Conservation (phyloP, 805 yeast genomes). For the Komagataella kurtzmanii region DNA sequence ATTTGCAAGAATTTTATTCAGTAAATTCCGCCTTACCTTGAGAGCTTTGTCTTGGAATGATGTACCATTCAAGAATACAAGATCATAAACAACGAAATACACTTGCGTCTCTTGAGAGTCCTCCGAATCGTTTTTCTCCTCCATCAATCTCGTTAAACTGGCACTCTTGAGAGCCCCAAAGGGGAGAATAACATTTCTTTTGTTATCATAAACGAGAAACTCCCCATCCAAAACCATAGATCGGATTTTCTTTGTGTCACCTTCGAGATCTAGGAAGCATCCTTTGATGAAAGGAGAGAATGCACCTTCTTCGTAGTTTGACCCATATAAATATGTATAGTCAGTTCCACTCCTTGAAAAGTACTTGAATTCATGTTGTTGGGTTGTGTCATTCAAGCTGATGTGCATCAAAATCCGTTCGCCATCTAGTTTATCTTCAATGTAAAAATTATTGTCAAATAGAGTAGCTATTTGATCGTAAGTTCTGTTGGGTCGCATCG, state of each 20-base stretch:
- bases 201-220: constrained; percentile 78
- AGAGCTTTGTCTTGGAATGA: constrained; percentile 45
- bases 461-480: constrained; percentile 36
- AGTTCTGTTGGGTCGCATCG: constrained; percentile 37
- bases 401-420: constrained; percentile 77
- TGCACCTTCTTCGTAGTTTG: constrained; percentile 6
- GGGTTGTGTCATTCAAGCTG: constrained; percentile 20
- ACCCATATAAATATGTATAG: constrained; percentile 59
- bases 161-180: constrained; percentile 70
- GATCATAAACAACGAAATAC: constrained; percentile 55
- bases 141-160: constrained; percentile 37
- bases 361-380: constrained; percentile 27
- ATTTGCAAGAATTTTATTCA: constrained; percentile 27
- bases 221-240: constrained; percentile 70
- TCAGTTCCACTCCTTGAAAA: constrained; percentile 63
- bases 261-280: constrained; percentile 7
- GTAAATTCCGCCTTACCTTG: constrained; percentile 36
- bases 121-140: constrained; percentile 17
- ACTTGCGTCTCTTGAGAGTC: constrained; percentile 29
- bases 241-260: constrained; percentile 10
- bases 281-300: constrained; percentile 17
- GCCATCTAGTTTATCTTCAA: constrained; percentile 92
- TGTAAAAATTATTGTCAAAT: constrained; percentile 37
- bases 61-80: constrained; percentile 54
- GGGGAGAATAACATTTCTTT: constrained; percentile 43